Evolutionary conservation across 139 green algal genomes (phyloP).

Genomic region (Diplosphaera chodatii): DNA sequence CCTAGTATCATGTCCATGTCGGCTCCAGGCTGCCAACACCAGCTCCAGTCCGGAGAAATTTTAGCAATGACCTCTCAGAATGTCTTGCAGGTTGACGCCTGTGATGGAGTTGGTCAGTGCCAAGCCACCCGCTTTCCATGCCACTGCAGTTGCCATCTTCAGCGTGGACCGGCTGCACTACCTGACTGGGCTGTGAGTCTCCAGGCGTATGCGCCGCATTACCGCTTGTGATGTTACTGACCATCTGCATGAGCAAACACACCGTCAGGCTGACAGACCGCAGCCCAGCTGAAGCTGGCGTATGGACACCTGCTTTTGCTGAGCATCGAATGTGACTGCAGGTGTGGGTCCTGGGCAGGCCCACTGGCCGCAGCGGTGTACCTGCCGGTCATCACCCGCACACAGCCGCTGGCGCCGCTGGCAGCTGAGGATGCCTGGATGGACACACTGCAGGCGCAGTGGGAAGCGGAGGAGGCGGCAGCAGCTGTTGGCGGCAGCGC

Average conservation of each 20-base stretch:
- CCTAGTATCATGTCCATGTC: background rate
- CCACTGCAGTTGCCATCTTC: background rate
- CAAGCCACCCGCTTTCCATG: background rate
- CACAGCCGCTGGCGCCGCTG: background rate
- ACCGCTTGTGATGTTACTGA: background rate
- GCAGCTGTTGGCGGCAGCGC: background rate
- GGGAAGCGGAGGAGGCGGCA: too few relatives aligned
- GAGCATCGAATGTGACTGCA: too few relatives aligned
- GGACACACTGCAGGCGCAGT: background rate
- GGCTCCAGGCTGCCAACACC: background rate
- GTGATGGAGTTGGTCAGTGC: background rate
- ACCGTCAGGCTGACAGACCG: too few relatives aligned
- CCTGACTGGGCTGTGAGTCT: background rate
- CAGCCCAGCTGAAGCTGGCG: too few relatives aligned
- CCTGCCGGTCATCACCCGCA: background rate
- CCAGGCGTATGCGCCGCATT: background rate
- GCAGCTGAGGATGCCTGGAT: background rate
- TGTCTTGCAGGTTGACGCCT: background rate
- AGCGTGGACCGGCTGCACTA: background rate
- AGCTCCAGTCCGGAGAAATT: background rate
- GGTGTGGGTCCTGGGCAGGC: background rate
- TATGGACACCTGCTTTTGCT: too few relatives aligned
- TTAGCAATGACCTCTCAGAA: background rate
- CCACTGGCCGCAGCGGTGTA: background rate
- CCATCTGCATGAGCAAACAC: background rate